Percentiles rank a stretch among this genome's conserved stretches.
phyloP scores from a whole-genome alignment of 2,329 filamentous ascomycete species.

The Sarocladiaceae sp. region DNA sequence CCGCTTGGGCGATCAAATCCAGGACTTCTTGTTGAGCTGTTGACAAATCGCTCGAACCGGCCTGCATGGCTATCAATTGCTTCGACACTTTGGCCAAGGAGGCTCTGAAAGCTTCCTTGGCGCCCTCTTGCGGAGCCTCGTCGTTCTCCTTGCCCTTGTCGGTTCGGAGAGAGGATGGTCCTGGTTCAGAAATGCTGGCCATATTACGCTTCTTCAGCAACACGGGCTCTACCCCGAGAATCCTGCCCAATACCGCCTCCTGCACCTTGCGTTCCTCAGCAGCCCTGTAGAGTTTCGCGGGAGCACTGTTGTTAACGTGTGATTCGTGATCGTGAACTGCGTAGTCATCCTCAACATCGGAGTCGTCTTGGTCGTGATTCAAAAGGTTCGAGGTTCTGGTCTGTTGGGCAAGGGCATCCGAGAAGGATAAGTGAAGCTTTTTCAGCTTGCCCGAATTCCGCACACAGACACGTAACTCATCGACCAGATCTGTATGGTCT shows the following conservation, averaged over 20 bases:
- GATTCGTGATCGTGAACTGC: conserved; percentile 34
- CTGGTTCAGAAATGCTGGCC: conserved; percentile 22
- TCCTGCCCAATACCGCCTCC: conserved; percentile 46
- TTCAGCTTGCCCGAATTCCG: conserved; percentile 51
- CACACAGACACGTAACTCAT: conserved; percentile 53
- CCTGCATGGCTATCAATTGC: conserved; percentile 37
- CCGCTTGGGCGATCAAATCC: conserved; percentile 46
- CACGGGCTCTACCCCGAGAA: conserved; percentile 44
- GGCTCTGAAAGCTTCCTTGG: conserved; percentile 1
- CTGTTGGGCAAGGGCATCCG: conserved; percentile 41
- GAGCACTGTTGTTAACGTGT: conserved; percentile 24
- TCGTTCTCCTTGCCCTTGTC: conserved; percentile 13
- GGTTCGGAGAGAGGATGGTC: not conserved
- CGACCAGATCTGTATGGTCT: conserved; percentile 50
- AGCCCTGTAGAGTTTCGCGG: conserved; percentile 42
- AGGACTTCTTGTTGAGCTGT: conserved; percentile 41
- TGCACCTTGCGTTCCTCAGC: conserved; percentile 52
- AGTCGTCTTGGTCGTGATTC: conserved; percentile 41
- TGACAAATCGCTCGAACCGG: conserved; percentile 30
- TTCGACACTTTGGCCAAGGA: conserved; percentile 25
- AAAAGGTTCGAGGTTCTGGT: conserved; percentile 29
- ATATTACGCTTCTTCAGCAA: conserved; percentile 7
- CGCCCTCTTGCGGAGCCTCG: conserved; percentile 18
- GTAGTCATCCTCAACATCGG: conserved; percentile 53
- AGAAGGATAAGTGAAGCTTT: conserved; percentile 55